phyloP scores from a whole-genome alignment of 2,329 filamentous ascomycete genomes.

The Coleophoma crateriformis region DNA sequence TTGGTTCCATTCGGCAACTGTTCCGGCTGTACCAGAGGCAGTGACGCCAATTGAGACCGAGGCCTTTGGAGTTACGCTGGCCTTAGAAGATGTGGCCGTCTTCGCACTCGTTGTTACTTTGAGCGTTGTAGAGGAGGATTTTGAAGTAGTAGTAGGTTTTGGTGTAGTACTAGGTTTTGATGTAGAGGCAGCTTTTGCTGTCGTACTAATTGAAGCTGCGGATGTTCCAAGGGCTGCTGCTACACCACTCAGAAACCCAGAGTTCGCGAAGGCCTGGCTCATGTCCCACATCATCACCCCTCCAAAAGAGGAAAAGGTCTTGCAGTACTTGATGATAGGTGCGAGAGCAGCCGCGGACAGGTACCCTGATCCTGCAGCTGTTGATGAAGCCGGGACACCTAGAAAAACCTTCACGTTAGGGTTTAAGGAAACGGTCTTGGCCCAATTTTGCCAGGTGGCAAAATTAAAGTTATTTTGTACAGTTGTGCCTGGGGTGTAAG shows the following conservation, averaged over 20 bases:
- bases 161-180: not conserved
- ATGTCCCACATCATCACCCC: slow-evolving; percentile 69
- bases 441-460: slow-evolving; percentile 61
- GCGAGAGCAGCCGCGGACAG: slow-evolving; percentile 38
- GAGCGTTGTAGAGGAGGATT: not conserved
- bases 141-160: not conserved
- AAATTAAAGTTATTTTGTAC: slow-evolving; percentile 56
- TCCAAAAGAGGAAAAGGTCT: slow-evolving; percentile 54
- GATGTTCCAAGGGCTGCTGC: not conserved
- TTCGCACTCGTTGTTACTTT: too few relatives aligned
- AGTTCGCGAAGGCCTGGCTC: slow-evolving; percentile 53
- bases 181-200: not conserved
- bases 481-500: slow-evolving; percentile 37
- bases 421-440: slow-evolving; percentile 50
- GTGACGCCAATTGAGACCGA: too few relatives aligned
- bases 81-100: too few relatives aligned
- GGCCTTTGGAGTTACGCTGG: too few relatives aligned
- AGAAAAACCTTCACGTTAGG: slow-evolving; percentile 54
- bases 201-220: not conserved
- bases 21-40: too few relatives aligned
- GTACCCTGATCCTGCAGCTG: slow-evolving; percentile 51
- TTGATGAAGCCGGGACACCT: slow-evolving; percentile 45
- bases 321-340: slow-evolving; percentile 46
- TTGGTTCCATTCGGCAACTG: not conserved
- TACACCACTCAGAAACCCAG: slow-evolving; percentile 46